Conservation (phyloP, 768 basidiomycete genomes). For the Mycena epipterygia region DNA sequence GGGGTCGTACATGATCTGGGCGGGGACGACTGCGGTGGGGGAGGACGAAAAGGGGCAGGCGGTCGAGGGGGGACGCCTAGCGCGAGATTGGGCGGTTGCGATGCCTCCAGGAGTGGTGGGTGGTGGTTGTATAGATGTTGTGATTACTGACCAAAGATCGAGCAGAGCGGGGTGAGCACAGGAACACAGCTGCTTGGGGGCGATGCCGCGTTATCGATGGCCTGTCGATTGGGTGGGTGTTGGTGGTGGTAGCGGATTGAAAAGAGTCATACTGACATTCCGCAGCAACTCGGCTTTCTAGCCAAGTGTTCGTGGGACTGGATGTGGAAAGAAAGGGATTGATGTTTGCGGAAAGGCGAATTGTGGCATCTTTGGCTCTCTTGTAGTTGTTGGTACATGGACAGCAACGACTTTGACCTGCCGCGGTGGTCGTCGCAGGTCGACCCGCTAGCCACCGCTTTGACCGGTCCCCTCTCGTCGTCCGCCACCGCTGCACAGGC, state of each 20-base stretch:
- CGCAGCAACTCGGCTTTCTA: slow-evolving; percentile 74
- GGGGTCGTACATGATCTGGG: slow-evolving; percentile 88
- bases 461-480: slow-evolving; percentile 48
- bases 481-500: slow-evolving; percentile 65
- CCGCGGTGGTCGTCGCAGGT: slow-evolving; percentile 77
- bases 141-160: not conserved
- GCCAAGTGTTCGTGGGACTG: slow-evolving; percentile 75
- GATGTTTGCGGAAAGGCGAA: slow-evolving; percentile 72
- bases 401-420: slow-evolving; percentile 50
- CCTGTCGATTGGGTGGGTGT: slow-evolving; percentile 80
- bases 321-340: slow-evolving; percentile 63
- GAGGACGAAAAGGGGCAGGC: slow-evolving; percentile 62
- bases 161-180: slow-evolving; percentile 47
- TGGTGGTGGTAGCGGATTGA: not conserved
- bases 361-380: slow-evolving; percentile 54
- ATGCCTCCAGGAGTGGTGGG: slow-evolving; percentile 71
- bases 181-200: slow-evolving; percentile 76
- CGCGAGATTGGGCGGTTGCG: slow-evolving; percentile 86
- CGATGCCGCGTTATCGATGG: slow-evolving; percentile 80
- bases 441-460: slow-evolving; percentile 52
- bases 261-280: not conserved
- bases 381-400: not conserved
- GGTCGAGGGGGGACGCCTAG: slow-evolving; percentile 68
- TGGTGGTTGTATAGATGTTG: not conserved
- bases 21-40: slow-evolving; percentile 68